A percentile compares a stretch with the other conserved stretches of the same genome.
These are phyloP conservation scores for Alternaria sp. DNA, from an alignment of 2,329 filamentous ascomycete species.

Conservation along the genomic window DNA sequence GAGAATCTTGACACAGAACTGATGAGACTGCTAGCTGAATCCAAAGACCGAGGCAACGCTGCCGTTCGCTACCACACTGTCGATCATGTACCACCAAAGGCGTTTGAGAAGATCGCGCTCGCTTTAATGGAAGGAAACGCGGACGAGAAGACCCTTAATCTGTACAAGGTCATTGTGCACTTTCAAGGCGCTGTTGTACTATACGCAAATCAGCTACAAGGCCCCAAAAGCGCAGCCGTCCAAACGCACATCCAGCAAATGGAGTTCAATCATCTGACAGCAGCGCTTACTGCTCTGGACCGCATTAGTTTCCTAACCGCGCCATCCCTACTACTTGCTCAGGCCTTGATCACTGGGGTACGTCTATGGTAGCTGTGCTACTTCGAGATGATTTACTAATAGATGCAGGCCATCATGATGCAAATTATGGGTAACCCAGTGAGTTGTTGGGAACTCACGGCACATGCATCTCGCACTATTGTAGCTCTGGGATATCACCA, in stretches of 20 bases:
- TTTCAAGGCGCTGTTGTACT: constrained; percentile 36
- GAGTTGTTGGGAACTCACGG: constrained; percentile 40
- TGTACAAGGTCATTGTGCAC: constrained; percentile 43
- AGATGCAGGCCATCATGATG: constrained; percentile 35
- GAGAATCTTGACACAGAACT: background rate
- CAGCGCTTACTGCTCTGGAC: constrained; percentile 39
- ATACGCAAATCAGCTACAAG: constrained; percentile 32
- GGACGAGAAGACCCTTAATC: constrained; percentile 35
- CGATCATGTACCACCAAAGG: constrained; percentile 39
- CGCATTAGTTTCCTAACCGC: constrained; percentile 34
- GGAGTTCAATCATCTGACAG: constrained; percentile 36
- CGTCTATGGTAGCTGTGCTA: constrained; percentile 2
- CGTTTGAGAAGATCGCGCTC: constrained; percentile 38
- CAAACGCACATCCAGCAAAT: constrained; percentile 34
- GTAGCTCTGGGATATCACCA: constrained; percentile 42
- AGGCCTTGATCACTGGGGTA: constrained; percentile 40
- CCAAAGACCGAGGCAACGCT: constrained; percentile 14
- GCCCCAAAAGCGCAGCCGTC: constrained; percentile 28
- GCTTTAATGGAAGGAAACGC: constrained; percentile 35
- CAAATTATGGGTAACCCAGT: constrained; percentile 43
- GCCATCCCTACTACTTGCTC: constrained; percentile 37
- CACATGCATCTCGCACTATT: constrained; percentile 40
- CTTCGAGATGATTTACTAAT: background rate
- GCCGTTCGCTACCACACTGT: constrained; percentile 31
- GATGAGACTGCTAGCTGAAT: constrained; percentile 22